A percentile compares a stretch with the other conserved stretches of the same genome.
phyloP scores from a whole-genome alignment of 805 yeast genomes.

The Ogataea paradorogensis region DNA sequence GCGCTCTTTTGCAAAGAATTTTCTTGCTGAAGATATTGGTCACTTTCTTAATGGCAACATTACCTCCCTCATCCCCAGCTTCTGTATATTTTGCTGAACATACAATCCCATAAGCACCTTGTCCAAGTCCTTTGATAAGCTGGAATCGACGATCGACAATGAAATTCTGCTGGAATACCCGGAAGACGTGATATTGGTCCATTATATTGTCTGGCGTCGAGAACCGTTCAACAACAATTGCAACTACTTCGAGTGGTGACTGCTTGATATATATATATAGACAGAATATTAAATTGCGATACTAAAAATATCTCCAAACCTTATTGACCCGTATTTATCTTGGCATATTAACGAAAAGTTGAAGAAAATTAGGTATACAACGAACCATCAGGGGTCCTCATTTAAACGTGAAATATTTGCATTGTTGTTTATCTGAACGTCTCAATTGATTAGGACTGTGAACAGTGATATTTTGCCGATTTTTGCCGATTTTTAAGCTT shows the following conservation, averaged over 20 bases:
- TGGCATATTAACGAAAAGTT: slow-evolving; percentile 6
- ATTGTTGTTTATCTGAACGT: background rate
- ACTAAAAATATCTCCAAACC: slow-evolving; percentile 9
- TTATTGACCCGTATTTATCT: slow-evolving; percentile 10
- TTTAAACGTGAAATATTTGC: background rate
- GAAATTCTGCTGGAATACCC: slow-evolving; percentile 87
- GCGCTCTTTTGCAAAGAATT: slow-evolving; percentile 85
- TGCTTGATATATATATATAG: background rate
- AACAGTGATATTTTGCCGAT: background rate
- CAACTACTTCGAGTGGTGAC: background rate
- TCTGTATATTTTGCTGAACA: slow-evolving; percentile 87
- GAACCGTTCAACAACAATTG: too few species aligned
- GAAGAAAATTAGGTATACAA: slow-evolving; percentile 8
- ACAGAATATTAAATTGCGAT: slow-evolving; percentile 3
- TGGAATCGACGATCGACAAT: slow-evolving; percentile 86
- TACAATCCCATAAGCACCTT: slow-evolving; percentile 97
- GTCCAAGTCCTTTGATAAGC: slow-evolving; percentile 90
- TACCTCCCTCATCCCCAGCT: slow-evolving; percentile 70
- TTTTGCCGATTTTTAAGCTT: background rate
- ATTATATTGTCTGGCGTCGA: background rate
- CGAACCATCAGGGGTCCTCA: slow-evolving; percentile 2
- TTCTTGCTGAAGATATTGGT: slow-evolving; percentile 91
- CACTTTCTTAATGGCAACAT: slow-evolving; percentile 93
- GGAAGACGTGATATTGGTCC: slow-evolving; percentile 32
- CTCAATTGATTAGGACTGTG: background rate